Evolutionary conservation across 2,329 filamentous ascomycete species (phyloP).

Genomic region (Cladophialophora exuberans): DNA sequence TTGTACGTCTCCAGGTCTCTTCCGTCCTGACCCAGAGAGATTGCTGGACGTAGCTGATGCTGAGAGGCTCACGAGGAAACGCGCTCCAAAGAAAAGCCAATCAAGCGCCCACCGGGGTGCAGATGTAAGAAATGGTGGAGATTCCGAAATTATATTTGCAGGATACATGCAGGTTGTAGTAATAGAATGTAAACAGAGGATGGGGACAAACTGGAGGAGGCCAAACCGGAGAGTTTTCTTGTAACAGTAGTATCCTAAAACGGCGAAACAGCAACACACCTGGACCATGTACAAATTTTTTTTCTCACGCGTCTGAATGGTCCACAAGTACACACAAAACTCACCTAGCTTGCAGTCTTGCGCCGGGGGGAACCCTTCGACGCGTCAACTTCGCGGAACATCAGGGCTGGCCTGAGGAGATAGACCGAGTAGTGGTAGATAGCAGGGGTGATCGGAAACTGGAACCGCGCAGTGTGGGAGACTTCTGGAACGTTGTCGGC

Average conservation of each 20-base stretch:
- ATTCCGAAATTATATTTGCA: conserved; percentile 29
- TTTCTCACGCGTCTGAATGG: conserved; percentile 20
- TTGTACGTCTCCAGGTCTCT: conserved; percentile 13
- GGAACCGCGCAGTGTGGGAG: not conserved
- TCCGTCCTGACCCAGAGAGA: not conserved
- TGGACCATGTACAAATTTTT: not conserved
- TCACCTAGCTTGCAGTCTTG: conserved; percentile 20
- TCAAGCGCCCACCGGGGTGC: conserved; percentile 23
- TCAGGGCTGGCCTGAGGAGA: conserved; percentile 14
- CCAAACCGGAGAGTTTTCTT: conserved; percentile 1
- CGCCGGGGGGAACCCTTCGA: conserved; percentile 17
- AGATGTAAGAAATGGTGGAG: conserved; percentile 26
- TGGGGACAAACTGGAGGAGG: conserved; percentile 6
- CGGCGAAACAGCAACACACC: conserved; percentile 3
- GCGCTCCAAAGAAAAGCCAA: conserved; percentile 14
- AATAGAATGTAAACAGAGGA: conserved; percentile 19
- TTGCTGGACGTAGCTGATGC: conserved; percentile 7
- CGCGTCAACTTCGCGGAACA: conserved; percentile 27
- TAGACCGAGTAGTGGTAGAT: no score
- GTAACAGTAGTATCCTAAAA: not conserved
- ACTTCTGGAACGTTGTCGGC: not conserved
- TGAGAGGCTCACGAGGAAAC: conserved; percentile 17
- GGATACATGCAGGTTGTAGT: conserved; percentile 19
- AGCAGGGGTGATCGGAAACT: conserved; percentile 15
- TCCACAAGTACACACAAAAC: conserved; percentile 11